Evolutionary conservation across 1,284 basidiomycete species (phyloP), one percentile per base, ranked within the genome.

Genomic region (Irpex rosettiformis): DNA sequence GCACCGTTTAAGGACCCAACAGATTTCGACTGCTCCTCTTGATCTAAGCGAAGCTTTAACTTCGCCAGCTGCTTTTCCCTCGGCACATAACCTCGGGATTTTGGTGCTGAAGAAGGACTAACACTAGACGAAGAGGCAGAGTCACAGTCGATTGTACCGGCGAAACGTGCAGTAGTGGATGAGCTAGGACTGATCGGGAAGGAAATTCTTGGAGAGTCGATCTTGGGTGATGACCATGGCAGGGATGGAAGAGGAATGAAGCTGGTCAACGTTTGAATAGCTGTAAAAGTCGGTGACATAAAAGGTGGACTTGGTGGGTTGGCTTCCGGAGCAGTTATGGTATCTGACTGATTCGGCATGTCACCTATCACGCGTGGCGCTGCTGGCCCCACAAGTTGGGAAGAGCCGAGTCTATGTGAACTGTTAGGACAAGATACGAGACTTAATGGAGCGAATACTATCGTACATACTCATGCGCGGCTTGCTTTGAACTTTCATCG

Each of bases 31-130:
- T 64, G 65, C 76, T 62, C 70, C 68, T 78, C 75, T 48, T 73
- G 68, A 63, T 79, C 75, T 68, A 89, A 71, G 62, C 82, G 79
- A 45, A 70, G 65, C 67, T 75, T 78, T 64, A 90, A 72, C 70
- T 79, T 84, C 66, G 81, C 79, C 65, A 90, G 69, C 68, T 91
- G 88, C 63, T 74, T 79, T 65, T 85, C 79, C 66, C 80, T 85
- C 21, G 84, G 77, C 52, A 88, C 82, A 66, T 76, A 87, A 51
- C 70, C 72, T 53, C 75, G 65, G 63, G 67, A 71, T 63, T 58
- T 63, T 53, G 64, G 28, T 18, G 27, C 22, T 16, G 57, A 45
- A 4, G 54, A 6, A 8, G 37, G 21, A n/a, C 22, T 18, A 10
- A 37, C 48, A 22, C 54, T 16, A 30, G 48, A 49, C 4, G 52